Evolutionary conservation across 257 asterid species (phyloP).

Genomic region (Penstemon barbatus): DNA sequence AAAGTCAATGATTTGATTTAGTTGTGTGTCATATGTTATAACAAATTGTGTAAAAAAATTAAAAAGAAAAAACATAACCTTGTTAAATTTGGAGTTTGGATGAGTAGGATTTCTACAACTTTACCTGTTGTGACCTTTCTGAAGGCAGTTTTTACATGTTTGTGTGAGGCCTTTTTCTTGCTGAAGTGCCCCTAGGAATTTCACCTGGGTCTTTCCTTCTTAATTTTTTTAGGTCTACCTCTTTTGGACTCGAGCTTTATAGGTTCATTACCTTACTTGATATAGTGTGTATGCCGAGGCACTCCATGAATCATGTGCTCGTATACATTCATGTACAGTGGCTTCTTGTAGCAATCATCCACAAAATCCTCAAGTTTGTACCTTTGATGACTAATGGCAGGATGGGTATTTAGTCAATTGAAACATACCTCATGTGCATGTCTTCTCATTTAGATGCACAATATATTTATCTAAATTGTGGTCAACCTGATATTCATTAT

Average conservation of each 20-base stretch:
- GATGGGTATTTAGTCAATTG: conserved; percentile 3
- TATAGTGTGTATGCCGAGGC: background rate
- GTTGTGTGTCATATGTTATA: too few relatives aligned
- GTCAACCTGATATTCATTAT: too few relatives aligned
- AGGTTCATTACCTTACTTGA: background rate
- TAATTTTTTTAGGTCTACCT: too few relatives aligned
- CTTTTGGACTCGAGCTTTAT: background rate
- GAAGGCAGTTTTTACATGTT: background rate
- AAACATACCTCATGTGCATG: conserved; percentile 1
- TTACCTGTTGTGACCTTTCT: background rate
- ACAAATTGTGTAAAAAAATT: too few relatives aligned
- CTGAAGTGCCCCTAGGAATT: too few relatives aligned
- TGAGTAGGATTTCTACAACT: background rate
- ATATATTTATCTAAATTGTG: too few relatives aligned
- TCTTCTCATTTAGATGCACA: background rate
- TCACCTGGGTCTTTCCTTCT: too few relatives aligned
- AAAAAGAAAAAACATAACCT: too few relatives aligned
- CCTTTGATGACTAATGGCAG: background rate
- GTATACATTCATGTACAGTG: background rate
- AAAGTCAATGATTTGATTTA: too few relatives aligned
- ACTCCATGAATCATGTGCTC: conserved; percentile 1
- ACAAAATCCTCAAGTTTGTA: background rate
- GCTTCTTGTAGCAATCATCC: background rate
- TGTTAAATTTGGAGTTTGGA: background rate
- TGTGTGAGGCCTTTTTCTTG: background rate